Evolutionary conservation across 2,329 filamentous ascomycete genomes (phyloP), one percentile per base, ranked within the genome.

Genomic region (Calonectria hongkongensis): DNA sequence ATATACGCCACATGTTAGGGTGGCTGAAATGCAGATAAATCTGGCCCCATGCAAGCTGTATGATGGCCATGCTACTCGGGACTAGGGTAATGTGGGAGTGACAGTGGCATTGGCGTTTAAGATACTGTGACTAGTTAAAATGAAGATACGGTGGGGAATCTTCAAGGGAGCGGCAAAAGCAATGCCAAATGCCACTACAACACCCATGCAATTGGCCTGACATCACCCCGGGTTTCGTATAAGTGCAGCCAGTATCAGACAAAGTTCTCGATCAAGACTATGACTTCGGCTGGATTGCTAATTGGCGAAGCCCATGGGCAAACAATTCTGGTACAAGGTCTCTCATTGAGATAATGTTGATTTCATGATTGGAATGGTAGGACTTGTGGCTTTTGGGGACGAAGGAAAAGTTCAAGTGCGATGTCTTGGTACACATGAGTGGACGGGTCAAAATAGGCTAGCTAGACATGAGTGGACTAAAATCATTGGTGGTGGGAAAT

Each of bases 351-450:
- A 10, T 36, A 12, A 36, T 13, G 33, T 10, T 36, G 10, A 13
- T 36, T 36, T 36, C 6, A 3, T 36, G 10, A 36, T 36, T 36
- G 8, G 72, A 66, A 73, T 33, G 4, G 78, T 77, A 79, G 77
- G 77, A 78, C 79, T 63, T 71, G 76, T 73, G 74, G 75, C 50
- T 80, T 77, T 79, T 76, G 78, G 74, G 73, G 74, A 73, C 70
- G 33, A 71, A 75, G 70, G 79, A 74, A 80, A 74, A 77, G 77
- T 73, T 36, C 72, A 66, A 65, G 76, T 66, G 78, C 12, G n/a
- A 41, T 60, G 54, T 60, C 36, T 60, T 30, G 21, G 54, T 41
- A 36, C 33, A 36, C 30, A 33, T 36, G 33, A 9, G 33, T 36
- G 33, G 33, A 36, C 10, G 41, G 41, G 15, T 43, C 41, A 43